These are phyloP conservation scores for Alternaria solani DNA, from an alignment of 2,329 filamentous ascomycete genomes.

Conservation along the genomic window DNA sequence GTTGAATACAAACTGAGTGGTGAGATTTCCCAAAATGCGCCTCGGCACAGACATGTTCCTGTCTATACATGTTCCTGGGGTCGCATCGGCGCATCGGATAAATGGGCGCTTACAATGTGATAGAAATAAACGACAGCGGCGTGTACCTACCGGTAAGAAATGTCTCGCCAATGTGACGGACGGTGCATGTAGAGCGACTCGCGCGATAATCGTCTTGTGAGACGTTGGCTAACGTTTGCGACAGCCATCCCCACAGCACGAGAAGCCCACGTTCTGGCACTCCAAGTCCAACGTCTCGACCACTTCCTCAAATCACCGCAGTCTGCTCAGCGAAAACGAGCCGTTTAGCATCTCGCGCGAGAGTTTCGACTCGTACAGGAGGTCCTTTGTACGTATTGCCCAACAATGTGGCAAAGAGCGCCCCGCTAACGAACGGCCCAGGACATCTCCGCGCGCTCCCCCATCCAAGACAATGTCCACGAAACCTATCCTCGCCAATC, in stretches of 20 bases:
- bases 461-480: constrained; percentile 67
- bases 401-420: not conserved
- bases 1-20: constrained; percentile 63
- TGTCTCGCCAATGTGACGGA: not conserved
- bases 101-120: constrained; percentile 38
- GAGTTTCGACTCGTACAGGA: constrained; percentile 94
- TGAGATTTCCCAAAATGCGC: constrained; percentile 40
- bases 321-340: constrained; percentile 81
- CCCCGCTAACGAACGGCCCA: constrained; percentile 57
- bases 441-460: constrained; percentile 91
- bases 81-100: constrained; percentile 10
- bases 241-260: constrained; percentile 81
- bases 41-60: constrained; percentile 5
- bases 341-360: constrained; percentile 95
- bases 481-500: constrained; percentile 62
- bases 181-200: constrained; percentile 6
- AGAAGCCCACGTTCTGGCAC: constrained; percentile 83
- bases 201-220: not conserved
- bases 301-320: constrained; percentile 65
- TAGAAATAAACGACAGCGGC: constrained; percentile 95
- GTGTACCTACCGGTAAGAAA: constrained; percentile 85
- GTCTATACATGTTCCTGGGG: constrained; percentile 1
- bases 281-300: constrained; percentile 58
- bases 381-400: constrained; percentile 80
- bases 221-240: constrained; percentile 32